These are phyloP conservation scores for Euphorbia celastroides DNA, from an alignment of 441 rosid species.

Conservation along the genomic window DNA sequence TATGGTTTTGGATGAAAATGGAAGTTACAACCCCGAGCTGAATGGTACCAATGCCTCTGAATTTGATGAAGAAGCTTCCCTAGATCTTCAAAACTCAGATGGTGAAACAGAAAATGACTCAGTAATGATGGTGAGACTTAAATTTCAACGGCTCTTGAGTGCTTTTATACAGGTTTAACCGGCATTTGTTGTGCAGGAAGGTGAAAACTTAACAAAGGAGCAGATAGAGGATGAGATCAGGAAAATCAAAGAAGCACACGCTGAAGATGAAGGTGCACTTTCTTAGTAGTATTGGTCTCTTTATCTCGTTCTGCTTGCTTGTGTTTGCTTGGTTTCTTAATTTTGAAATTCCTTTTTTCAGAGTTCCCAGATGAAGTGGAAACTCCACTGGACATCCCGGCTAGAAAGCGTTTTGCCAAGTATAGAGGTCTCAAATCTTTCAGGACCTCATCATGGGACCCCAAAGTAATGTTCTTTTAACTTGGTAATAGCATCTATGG, in stretches of 20 bases:
- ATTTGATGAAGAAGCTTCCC: constrained; percentile 56
- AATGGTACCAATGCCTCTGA: constrained; percentile 33
- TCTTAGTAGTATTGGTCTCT: neutral
- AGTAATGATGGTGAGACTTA: constrained; percentile 63
- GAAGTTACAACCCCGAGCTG: constrained; percentile 32
- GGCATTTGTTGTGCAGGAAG: constrained; percentile 50
- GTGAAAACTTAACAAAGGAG: constrained; percentile 74
- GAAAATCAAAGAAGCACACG: constrained; percentile 83
- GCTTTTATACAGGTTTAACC: neutral
- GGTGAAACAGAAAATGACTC: constrained; percentile 78
- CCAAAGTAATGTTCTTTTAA: constrained; percentile 51
- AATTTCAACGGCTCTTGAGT: neutral
- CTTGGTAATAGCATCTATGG: constrained; percentile 17
- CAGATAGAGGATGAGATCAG: constrained; percentile 75
- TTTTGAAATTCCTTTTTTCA: constrained; percentile 24
- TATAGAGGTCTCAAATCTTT: constrained; percentile 42
- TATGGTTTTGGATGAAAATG: constrained; percentile 78
- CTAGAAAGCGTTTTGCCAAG: constrained; percentile 61
- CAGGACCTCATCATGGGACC: constrained; percentile 98
- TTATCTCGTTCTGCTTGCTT: neutral
- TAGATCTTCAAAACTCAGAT: constrained; percentile 54
- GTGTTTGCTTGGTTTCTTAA: neutral
- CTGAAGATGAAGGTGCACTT: constrained; percentile 71
- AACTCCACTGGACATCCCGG: constrained; percentile 81
- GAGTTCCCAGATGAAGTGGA: constrained; percentile 98